Percentiles rank a stretch among this genome's conserved stretches.
phyloP scores from a whole-genome alignment of 345 rosid species.

The rapeseed (Brassica napus) region Da-Ae NC_063438.1:1015501-1016000 shows the following conservation, averaged over 20 bases:
- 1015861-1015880: not conserved
- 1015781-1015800: conserved; percentile 10
- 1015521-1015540: too few species aligned
- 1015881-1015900: not conserved
- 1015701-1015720: too few species aligned
- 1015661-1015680: too few species aligned
- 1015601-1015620: too few species aligned
- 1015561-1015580: too few species aligned
- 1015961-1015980: not conserved
- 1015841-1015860: not conserved
- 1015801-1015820: not conserved
- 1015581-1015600: too few species aligned
- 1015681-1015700: too few species aligned
- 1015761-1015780: conserved; percentile 27
- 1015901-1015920: conserved; percentile 41
- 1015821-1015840: not conserved
- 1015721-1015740: too few species aligned
- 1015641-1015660: too few species aligned
- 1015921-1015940: conserved; percentile 30
- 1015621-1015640: too few species aligned
- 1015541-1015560: too few species aligned
- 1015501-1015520: too few species aligned
- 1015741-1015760: conserved; percentile 30
- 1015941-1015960: not conserved
- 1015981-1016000: not conserved